Evolutionary conservation across 176 grass and related monocot genomes (phyloP).

Genomic region (Avena eriantha): DNA sequence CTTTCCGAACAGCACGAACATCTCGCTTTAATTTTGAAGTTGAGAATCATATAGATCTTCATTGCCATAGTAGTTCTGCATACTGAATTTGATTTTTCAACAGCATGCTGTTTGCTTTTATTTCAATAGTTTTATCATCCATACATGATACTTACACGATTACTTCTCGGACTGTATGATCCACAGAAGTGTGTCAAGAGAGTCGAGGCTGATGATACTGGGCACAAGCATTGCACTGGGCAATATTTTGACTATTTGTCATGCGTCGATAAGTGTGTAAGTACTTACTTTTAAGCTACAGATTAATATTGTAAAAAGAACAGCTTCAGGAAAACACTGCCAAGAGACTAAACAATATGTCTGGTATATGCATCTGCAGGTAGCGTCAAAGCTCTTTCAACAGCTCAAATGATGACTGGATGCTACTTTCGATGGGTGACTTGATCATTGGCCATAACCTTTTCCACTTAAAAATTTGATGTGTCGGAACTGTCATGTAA

Average conservation of each 20-base stretch:
- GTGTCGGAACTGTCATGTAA: not conserved
- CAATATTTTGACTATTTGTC: conserved; percentile 79
- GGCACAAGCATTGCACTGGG: conserved; percentile 77
- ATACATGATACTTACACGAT: not conserved
- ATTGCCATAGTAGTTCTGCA: not conserved
- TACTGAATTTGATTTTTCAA: not conserved
- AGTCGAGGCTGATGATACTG: conserved; percentile 60
- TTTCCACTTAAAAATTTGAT: not conserved
- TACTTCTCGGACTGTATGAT: conserved; percentile 5
- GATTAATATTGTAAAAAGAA: not conserved
- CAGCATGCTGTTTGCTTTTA: not conserved
- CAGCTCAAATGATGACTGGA: conserved; percentile 49
- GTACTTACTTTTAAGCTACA: conserved; percentile 17
- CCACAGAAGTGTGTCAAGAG: conserved; percentile 68
- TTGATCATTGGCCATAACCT: not conserved
- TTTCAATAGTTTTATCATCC: not conserved
- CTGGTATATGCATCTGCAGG: conserved; percentile 43
- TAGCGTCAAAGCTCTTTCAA: conserved; percentile 59
- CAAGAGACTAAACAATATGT: not conserved
- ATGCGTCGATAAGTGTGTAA: conserved; percentile 73
- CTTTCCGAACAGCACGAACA: not conserved
- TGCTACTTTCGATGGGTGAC: conserved; percentile 5
- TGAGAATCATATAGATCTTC: conserved; percentile 17
- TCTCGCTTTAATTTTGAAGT: not conserved
- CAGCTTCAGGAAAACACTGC: not conserved